Evolutionary conservation across 208 protist genomes (phyloP), one percentile per base, ranked within the genome.

Genomic region (Herpetomonas tarakana): DNA sequence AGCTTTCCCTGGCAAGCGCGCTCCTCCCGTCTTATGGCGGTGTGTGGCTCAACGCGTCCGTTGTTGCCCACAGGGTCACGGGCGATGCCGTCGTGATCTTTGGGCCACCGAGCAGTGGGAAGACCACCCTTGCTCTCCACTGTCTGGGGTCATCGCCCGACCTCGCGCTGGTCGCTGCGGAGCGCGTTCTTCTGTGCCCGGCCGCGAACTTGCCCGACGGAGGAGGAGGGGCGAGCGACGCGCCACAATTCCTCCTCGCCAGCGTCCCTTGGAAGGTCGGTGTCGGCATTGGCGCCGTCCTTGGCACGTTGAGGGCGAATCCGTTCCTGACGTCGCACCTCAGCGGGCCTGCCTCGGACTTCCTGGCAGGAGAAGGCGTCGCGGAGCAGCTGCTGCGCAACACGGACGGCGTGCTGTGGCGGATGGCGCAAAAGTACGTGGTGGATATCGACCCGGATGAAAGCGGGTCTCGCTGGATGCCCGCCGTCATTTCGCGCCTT

Each of bases 121-220:
- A 92, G 68, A 92, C 85, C 0, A 92, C 85, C 1, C 73, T 92
- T 21, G 85, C 85, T 18, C 65, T 92, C n/a, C 85, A 92, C 68
- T 83, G 76, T 47, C 62, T 87, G 3, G 62, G 74, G 18, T 38
- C 69, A 1, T 50, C 52, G 25, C 28, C 61, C 16, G 51, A 73
- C n/a, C 39, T 86, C 47, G 57, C 31, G 29, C 53, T 92, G 16
- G 77, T 79, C 4, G 85, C 81, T 11, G 52, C 71, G 9, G 81
- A 92, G 50, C 59, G 80, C 56, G 76, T 84, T 56, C 71, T 84
- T 22, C 9, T 92, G 35, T 68, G 67, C 24, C 25, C 60, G 9
- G 74, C 71, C 26, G 58, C 58, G 6, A 35, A 51, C 26, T 41
- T 76, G 65, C 44, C 27, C 47, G 14, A 71, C 25, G 31, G 3